Percentiles rank a stretch among this genome's conserved stretches.
Evolutionary conservation across 257 asterid species (phyloP).

Genomic region (Gentiana macrophylla): DNA sequence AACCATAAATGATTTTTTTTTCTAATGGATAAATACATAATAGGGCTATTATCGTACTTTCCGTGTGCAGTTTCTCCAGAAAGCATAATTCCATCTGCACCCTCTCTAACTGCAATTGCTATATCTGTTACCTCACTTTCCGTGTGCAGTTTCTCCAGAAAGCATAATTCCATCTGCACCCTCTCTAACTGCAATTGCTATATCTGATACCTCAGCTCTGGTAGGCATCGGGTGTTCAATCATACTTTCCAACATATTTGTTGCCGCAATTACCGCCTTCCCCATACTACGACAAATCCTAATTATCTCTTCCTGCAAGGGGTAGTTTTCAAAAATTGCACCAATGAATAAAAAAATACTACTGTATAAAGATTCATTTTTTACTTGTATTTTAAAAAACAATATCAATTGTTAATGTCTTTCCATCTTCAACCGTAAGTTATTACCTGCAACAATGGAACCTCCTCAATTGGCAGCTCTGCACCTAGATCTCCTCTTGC

Average conservation of each 20-base stretch:
- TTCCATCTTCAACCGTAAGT: background rate
- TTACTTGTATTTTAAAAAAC: background rate
- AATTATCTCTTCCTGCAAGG: slow-evolving; percentile 82
- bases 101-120: background rate
- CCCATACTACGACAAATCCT: slow-evolving; percentile 95
- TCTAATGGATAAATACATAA: too few species aligned
- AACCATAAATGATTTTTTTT: too few species aligned
- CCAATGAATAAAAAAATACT: too few species aligned
- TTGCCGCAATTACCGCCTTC: slow-evolving; percentile 95
- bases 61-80: too few species aligned
- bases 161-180: slow-evolving; percentile 99
- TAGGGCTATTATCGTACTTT: too few species aligned
- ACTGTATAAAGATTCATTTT: background rate
- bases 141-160: slow-evolving; percentile 99
- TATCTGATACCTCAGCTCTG: slow-evolving; percentile 97
- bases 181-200: slow-evolving; percentile 90
- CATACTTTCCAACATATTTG: slow-evolving; percentile 99
- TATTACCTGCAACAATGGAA: slow-evolving; percentile 86
- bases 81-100: too few species aligned
- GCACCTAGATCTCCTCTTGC: slow-evolving; percentile 99
- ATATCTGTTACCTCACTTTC: slow-evolving; percentile 50
- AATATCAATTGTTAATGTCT: background rate
- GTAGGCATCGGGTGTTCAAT: slow-evolving; percentile 97
- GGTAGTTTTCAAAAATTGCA: slow-evolving; percentile 3
- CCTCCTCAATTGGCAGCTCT: slow-evolving; percentile 93